Percentiles rank a stretch among this genome's conserved stretches.
phyloP scores from a whole-genome alignment of 371 early-diverging fungal genomes.

The Apophysomyces ossiformis region DNA sequence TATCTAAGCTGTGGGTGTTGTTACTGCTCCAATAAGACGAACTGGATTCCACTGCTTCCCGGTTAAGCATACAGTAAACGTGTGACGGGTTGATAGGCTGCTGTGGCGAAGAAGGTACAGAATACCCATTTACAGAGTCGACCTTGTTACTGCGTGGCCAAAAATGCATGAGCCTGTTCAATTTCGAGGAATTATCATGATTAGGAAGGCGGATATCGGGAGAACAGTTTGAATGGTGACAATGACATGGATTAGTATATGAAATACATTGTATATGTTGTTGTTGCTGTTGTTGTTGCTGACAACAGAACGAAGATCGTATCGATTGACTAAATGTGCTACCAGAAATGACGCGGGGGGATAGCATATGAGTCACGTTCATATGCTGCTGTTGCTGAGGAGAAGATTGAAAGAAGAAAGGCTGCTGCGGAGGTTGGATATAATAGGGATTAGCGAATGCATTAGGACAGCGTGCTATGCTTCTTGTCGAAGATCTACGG shows the following conservation, averaged over 20 bases:
- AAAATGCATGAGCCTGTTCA: slow-evolving; percentile 23
- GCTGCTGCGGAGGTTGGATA: neutral
- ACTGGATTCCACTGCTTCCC: neutral
- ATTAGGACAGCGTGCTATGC: neutral
- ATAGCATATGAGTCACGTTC: slow-evolving; percentile 20
- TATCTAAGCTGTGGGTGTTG: neutral
- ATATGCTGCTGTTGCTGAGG: slow-evolving; percentile 15
- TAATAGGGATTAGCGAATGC: neutral
- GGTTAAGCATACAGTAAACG: neutral
- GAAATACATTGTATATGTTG: slow-evolving; percentile 3
- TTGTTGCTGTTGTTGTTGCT: slow-evolving; percentile 1
- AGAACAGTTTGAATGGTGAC: neutral
- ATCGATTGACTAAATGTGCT: neutral
- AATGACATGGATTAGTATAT: slow-evolving; percentile 4
- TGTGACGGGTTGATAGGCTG: neutral
- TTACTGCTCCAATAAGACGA: neutral
- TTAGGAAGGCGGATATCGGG: neutral
- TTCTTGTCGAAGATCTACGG: neutral
- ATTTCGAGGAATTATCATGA: slow-evolving; percentile 6
- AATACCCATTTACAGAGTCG: neutral
- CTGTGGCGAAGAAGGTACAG: neutral
- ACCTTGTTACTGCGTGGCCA: slow-evolving; percentile 21
- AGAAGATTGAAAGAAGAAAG: neutral
- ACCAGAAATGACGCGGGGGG: slow-evolving; percentile 20
- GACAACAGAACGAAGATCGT: neutral